phyloP scores from a whole-genome alignment of 768 basidiomycete genomes.

The Megacollybia marginata region DNA sequence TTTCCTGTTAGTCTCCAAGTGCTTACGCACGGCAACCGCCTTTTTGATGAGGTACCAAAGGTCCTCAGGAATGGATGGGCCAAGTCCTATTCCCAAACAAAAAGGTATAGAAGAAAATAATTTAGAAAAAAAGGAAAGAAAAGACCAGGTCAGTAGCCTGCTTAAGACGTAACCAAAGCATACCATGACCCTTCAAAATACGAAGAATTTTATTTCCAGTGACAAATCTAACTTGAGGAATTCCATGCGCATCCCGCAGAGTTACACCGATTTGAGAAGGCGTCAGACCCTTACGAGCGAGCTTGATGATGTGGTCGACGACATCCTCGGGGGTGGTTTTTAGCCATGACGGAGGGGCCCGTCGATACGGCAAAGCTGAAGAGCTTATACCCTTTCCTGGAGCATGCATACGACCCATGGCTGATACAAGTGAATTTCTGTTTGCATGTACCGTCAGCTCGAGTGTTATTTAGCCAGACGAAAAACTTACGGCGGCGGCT shows the following conservation, averaged over 20 bases:
- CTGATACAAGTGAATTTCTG: too few species aligned
- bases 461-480: too few species aligned
- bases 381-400: slow-evolving; percentile 99
- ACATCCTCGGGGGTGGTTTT: slow-evolving; percentile 95
- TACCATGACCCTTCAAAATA: slow-evolving; percentile 92
- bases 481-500: too few species aligned
- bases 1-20: slow-evolving; percentile 95
- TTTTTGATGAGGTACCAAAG: slow-evolving; percentile 99
- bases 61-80: slow-evolving; percentile 97
- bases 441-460: too few species aligned
- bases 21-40: slow-evolving; percentile 98
- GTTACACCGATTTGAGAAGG: slow-evolving; percentile 95
- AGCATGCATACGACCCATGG: slow-evolving; percentile 88
- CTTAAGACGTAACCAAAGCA: slow-evolving; percentile 16
- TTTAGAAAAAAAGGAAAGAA: not conserved
- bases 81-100: slow-evolving; percentile 79
- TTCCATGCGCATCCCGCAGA: slow-evolving; percentile 88
- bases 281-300: slow-evolving; percentile 95
- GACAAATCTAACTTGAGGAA: slow-evolving; percentile 96
- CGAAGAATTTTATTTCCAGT: slow-evolving; percentile 99
- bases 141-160: not conserved
- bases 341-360: slow-evolving; percentile 92
- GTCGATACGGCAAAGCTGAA: slow-evolving; percentile 93
- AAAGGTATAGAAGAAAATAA: slow-evolving; percentile 19
- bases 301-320: slow-evolving; percentile 92